Percentiles rank a stretch among this genome's conserved stretches.
phyloP scores from a whole-genome alignment of 106 monocot species.

The Dioscorea alata region DNA sequence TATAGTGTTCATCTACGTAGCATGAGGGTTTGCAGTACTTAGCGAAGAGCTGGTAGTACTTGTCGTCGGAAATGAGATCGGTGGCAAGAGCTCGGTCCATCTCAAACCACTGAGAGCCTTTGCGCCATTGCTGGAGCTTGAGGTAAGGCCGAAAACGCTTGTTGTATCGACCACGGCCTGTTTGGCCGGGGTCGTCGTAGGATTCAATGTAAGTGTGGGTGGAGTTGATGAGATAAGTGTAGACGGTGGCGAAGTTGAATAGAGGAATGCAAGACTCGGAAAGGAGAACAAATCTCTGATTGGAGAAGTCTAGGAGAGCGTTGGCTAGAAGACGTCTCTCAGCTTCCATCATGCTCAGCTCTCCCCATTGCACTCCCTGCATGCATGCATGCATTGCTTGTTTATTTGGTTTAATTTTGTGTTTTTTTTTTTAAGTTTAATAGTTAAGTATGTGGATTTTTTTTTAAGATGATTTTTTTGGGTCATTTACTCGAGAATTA shows the following conservation, averaged over 20 bases:
- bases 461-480: not conserved
- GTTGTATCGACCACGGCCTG: slow-evolving; percentile 25
- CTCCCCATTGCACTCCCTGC: slow-evolving; percentile 15
- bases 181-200: slow-evolving; percentile 20
- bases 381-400: not conserved
- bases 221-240: slow-evolving; percentile 17
- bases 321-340: slow-evolving; percentile 30
- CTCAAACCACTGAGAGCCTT: slow-evolving; percentile 39
- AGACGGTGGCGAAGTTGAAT: slow-evolving; percentile 15
- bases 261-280: slow-evolving; percentile 35
- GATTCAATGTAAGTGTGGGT: slow-evolving; percentile 14
- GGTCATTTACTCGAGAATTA: not conserved
- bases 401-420: not conserved
- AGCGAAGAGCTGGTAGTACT: slow-evolving; percentile 18
- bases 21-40: slow-evolving; percentile 30
- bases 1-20: slow-evolving; percentile 52
- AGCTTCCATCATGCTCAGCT: slow-evolving; percentile 23
- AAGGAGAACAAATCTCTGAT: slow-evolving; percentile 29
- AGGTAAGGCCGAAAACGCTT: slow-evolving; percentile 11
- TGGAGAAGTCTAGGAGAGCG: slow-evolving; percentile 24
- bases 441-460: not conserved
- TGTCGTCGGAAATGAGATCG: slow-evolving; percentile 13
- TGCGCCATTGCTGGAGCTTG: slow-evolving; percentile 17
- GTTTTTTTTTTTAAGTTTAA: not conserved
- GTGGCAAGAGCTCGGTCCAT: slow-evolving; percentile 11